These are phyloP conservation scores for Tuber aestivum DNA, from an alignment of 495 filamentous ascomycete genomes.

Conservation along the genomic window DNA sequence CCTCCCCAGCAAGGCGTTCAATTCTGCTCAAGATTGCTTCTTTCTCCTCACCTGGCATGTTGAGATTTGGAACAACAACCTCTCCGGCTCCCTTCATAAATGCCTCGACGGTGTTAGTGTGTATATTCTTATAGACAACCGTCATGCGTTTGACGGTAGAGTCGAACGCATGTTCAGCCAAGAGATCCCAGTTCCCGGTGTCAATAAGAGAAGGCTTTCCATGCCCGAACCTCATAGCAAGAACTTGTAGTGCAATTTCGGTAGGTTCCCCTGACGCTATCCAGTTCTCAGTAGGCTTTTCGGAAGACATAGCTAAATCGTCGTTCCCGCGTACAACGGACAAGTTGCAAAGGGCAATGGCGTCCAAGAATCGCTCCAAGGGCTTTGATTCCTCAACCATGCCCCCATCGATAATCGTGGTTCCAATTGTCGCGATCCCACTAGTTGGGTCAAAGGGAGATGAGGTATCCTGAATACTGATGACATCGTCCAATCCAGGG, in stretches of 20 bases:
- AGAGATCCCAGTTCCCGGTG: slow-evolving; percentile 42
- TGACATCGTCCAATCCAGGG: slow-evolving; percentile 37
- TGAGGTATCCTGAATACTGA: slow-evolving; percentile 37
- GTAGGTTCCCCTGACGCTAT: slow-evolving; percentile 54
- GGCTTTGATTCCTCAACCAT: slow-evolving; percentile 15
- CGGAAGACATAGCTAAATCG: slow-evolving; percentile 38
- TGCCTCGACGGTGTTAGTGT: slow-evolving; percentile 44
- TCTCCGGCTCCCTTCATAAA: slow-evolving; percentile 58
- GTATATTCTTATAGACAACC: slow-evolving; percentile 48
- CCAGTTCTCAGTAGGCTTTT: slow-evolving; percentile 45
- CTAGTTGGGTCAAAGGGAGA: slow-evolving; percentile 41
- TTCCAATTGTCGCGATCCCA: slow-evolving; percentile 32
- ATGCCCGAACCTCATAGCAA: slow-evolving; percentile 48
- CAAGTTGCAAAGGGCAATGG: slow-evolving; percentile 43
- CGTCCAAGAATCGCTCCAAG: slow-evolving; percentile 40
- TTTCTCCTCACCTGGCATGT: slow-evolving; percentile 44
- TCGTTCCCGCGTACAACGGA: slow-evolving; percentile 35
- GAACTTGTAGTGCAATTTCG: slow-evolving; percentile 55
- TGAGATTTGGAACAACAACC: slow-evolving; percentile 48
- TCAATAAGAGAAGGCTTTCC: slow-evolving; percentile 41
- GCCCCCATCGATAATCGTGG: slow-evolving; percentile 29
- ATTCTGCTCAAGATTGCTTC: slow-evolving; percentile 46
- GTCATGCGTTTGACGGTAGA: slow-evolving; percentile 59
- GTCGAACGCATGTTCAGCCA: slow-evolving; percentile 58
- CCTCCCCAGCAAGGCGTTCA: slow-evolving; percentile 53